Evolutionary conservation across 192 early-diverging fungal genomes (phyloP), one percentile per base, ranked within the genome.

Genomic region (Gamsiella multidivaricata): DNA sequence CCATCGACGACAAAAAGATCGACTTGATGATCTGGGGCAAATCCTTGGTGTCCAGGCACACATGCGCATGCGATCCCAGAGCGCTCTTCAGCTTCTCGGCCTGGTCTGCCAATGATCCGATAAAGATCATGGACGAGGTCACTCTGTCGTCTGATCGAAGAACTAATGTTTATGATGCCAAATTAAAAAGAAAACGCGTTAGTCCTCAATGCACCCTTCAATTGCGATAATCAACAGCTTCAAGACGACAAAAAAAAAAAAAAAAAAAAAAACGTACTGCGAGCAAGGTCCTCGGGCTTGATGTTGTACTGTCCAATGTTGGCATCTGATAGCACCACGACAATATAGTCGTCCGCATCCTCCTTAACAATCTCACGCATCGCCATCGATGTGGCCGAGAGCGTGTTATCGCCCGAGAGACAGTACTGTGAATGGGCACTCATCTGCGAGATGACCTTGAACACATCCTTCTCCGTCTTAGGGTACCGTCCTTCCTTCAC

Each of bases 271-370:
- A 2, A 76, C 75, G 62, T 85, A 88, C 87, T 82, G 80, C 81
- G 83, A 28, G 79, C 87, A 67, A 93, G 83, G 41, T 88, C 87
- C 22, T 84, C 76, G 11, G 93, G 91, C n/a, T 84, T 82, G 59
- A 94, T 94, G 54, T 89, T 91, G 76, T 94, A 94, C 62, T 91
- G 89, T 11, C 80, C 73, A 61, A 94, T 85, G 69, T 94, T 94
- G 14, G 93, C 93, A 80, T 94, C 93, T 20, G 91, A 92, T 25
- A 94, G 61, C 12, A 94, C 87, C 17, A 93, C 82, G 10, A 91
- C 90, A 79, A 93, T 92, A 65, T 93, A 91, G 63, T 93, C 92
- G 71, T 94, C 93, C 5, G 88, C 90, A 45, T 90, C 88, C 26
- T 92, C 88, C 62, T 89, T 86, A 10, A 83, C 82, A 55, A 94